A percentile compares a stretch with the other conserved stretches of the same genome.
Evolutionary conservation across 78 protist genomes (phyloP).

Genomic region (Speleostelium caveatum): DNA sequence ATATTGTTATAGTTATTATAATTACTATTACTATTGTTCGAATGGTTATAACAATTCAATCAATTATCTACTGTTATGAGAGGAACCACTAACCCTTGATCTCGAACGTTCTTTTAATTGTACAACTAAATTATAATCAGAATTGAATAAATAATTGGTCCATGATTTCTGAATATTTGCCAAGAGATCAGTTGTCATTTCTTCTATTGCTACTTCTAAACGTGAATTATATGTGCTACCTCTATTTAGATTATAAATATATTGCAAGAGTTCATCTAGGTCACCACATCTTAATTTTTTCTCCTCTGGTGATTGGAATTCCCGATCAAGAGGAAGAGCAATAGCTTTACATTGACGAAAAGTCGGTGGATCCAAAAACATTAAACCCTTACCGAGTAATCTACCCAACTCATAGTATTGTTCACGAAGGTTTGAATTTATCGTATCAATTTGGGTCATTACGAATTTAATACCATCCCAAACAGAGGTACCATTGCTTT

Average conservation of each 20-base stretch:
- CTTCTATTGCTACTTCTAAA: conserved; percentile 69
- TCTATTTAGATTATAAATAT: conserved; percentile 50
- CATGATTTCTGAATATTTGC: conserved; percentile 54
- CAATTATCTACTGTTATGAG: conserved; percentile 14
- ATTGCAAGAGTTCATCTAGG: conserved; percentile 34
- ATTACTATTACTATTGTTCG: too few relatives aligned
- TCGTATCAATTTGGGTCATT: conserved; percentile 67
- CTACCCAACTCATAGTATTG: conserved; percentile 76
- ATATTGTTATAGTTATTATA: too few relatives aligned
- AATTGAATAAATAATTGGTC: conserved; percentile 61
- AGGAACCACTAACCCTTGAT: conserved; percentile 54
- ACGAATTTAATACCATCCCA: conserved; percentile 73
- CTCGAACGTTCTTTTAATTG: conserved; percentile 70
- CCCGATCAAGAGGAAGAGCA: conserved; percentile 55
- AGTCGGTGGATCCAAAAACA: conserved; percentile 72
- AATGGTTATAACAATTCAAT: too few relatives aligned
- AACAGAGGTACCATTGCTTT: conserved; percentile 49
- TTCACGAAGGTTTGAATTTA: conserved; percentile 45
- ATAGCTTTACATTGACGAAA: conserved; percentile 74
- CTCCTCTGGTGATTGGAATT: conserved; percentile 19
- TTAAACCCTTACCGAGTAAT: conserved; percentile 68
- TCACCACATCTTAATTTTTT: conserved; percentile 54
- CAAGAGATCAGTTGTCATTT: conserved; percentile 46
- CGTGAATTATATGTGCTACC: conserved; percentile 45
- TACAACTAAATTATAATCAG: conserved; percentile 39